Conservation (phyloP, 345 rosid species). For the Passiflora organensis region DNA sequence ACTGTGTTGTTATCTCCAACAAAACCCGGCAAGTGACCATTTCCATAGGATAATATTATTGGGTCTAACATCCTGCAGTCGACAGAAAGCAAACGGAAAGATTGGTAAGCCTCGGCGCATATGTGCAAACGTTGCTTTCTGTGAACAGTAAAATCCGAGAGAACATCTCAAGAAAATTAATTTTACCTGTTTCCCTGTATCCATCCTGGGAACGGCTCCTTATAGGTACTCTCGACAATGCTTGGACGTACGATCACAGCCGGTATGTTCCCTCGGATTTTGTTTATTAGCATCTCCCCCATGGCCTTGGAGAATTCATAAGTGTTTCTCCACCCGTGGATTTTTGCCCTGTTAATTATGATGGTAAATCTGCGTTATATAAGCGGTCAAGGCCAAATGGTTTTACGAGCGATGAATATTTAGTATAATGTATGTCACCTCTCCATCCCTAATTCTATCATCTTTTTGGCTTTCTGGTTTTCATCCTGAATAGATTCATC, state of each 20-base stretch:
- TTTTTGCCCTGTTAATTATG: conserved; percentile 22
- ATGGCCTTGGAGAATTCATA: conserved; percentile 37
- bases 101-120: background rate
- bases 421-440: conserved; percentile 19
- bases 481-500: conserved; percentile 9
- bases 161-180: background rate
- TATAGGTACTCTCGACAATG: conserved; percentile 20
- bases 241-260: conserved; percentile 32
- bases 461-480: conserved; percentile 16
- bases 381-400: too few species aligned
- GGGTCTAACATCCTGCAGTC: conserved; percentile 32
- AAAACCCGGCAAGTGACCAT: conserved; percentile 29
- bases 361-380: background rate
- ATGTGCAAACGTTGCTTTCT: background rate
- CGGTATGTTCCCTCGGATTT: conserved; percentile 16
- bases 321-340: conserved; percentile 27
- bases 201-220: conserved; percentile 37
- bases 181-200: conserved; percentile 25
- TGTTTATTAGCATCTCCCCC: conserved; percentile 29
- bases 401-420: too few species aligned
- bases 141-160: background rate
- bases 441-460: conserved; percentile 32
- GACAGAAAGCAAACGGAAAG: background rate
- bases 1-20: conserved; percentile 17
- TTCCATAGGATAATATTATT: conserved; percentile 27